Evolutionary conservation across 495 filamentous ascomycete genomes (phyloP).

Genomic region (Aspergillus asperescens): DNA sequence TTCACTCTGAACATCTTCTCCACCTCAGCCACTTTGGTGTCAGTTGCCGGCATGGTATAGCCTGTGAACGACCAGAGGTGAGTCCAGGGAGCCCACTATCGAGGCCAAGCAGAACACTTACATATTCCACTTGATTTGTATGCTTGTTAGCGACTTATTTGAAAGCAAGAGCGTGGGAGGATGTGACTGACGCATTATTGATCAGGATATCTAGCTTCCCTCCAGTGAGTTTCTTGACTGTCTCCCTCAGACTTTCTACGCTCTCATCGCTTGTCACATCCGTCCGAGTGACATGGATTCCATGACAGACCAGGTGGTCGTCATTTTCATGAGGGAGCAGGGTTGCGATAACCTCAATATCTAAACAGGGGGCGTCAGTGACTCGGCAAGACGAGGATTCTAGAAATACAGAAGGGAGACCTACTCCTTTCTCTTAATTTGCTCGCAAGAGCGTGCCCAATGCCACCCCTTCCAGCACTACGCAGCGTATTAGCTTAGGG

Average conservation of each 20-base stretch:
- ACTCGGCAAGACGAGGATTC: too few species aligned
- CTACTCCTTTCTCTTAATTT: too few species aligned
- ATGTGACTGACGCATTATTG: constrained; percentile 1
- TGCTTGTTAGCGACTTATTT: too few species aligned
- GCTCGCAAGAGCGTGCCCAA: too few species aligned
- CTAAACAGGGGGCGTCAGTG: too few species aligned
- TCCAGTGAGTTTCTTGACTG: background rate
- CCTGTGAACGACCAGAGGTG: too few species aligned
- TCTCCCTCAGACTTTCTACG: background rate
- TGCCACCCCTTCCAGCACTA: too few species aligned
- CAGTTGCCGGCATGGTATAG: constrained; percentile 30
- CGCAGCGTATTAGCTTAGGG: too few species aligned
- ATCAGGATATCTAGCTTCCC: background rate
- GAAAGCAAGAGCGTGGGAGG: too few species aligned
- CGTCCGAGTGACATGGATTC: background rate
- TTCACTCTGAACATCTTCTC: constrained; percentile 31
- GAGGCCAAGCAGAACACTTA: too few species aligned
- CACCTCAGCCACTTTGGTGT: constrained; percentile 21
- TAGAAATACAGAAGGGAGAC: too few species aligned
- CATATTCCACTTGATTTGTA: background rate
- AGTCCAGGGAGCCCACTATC: too few species aligned
- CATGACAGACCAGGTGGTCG: background rate
- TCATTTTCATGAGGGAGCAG: background rate
- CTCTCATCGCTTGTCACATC: background rate
- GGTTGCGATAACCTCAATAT: background rate